phyloP scores from a whole-genome alignment of 2,329 filamentous ascomycete species.

The Tetracladium maxilliforme region DNA sequence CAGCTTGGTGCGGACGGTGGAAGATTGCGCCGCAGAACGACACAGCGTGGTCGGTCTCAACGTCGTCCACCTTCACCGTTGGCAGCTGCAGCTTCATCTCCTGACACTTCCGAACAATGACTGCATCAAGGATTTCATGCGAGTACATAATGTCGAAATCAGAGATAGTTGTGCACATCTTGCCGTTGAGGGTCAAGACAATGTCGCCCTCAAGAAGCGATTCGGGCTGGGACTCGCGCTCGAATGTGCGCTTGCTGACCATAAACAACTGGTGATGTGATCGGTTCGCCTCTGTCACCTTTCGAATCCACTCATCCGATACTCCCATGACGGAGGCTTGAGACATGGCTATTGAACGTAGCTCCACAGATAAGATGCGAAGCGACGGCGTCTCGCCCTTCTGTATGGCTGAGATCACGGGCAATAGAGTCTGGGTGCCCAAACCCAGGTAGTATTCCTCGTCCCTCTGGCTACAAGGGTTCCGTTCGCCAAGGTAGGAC shows the following conservation, averaged over 20 bases:
- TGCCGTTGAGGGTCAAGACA: conserved; percentile 77
- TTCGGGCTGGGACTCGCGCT: conserved; percentile 42
- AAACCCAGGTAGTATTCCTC: conserved; percentile 94
- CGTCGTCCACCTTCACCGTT: conserved; percentile 75
- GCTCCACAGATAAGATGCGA: conserved; percentile 86
- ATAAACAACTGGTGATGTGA: conserved; percentile 96
- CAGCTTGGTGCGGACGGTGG: conserved; percentile 88
- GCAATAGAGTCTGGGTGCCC: conserved; percentile 74
- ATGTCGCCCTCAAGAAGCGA: conserved; percentile 82
- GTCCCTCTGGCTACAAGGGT: conserved; percentile 64
- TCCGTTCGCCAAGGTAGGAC: conserved; percentile 87
- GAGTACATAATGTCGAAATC: conserved; percentile 97
- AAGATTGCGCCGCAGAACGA: conserved; percentile 92
- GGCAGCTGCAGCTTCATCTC: conserved; percentile 65
- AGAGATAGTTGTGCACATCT: conserved; percentile 82
- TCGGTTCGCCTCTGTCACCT: conserved; percentile 77
- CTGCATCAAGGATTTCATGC: conserved; percentile 65
- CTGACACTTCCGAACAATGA: conserved; percentile 73
- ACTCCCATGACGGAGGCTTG: conserved; percentile 97
- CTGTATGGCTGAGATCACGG: conserved; percentile 79
- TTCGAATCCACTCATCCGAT: conserved; percentile 86
- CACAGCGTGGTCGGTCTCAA: conserved; percentile 85
- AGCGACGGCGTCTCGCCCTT: conserved; percentile 65
- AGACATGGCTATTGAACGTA: conserved; percentile 89
- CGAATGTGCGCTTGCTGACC: conserved; percentile 78